Evolutionary conservation across 768 basidiomycete species (phyloP).

Genomic region (Tulasnella sp.): DNA sequence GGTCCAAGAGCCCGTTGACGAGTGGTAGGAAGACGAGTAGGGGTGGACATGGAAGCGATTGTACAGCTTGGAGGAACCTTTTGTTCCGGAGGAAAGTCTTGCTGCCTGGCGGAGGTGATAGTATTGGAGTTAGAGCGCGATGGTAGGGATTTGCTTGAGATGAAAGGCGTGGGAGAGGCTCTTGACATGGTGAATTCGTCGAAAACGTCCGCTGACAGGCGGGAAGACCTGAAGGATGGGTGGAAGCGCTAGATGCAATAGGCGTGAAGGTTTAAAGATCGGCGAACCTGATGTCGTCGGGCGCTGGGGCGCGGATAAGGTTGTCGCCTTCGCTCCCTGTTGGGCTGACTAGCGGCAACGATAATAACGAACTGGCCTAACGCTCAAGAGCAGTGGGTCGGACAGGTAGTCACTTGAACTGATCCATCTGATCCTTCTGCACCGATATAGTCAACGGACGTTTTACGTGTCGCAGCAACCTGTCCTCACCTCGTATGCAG

Average conservation of each 20-base stretch:
- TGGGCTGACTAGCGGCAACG: constrained; percentile 7
- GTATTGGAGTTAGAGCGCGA: not conserved
- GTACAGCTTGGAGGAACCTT: constrained; percentile 31
- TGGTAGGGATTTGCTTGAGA: not conserved
- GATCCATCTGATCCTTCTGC: constrained; percentile 52
- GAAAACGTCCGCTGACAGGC: constrained; percentile 4
- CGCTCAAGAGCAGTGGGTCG: constrained; percentile 18
- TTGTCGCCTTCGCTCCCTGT: not conserved
- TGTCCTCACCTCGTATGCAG: constrained; percentile 65
- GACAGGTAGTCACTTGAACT: constrained; percentile 2
- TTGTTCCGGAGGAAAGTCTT: constrained; percentile 36
- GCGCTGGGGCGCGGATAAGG: constrained; percentile 48
- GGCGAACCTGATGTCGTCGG: constrained; percentile 43
- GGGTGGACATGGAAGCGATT: constrained; percentile 30
- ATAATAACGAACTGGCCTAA: constrained; percentile 21
- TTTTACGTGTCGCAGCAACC: not conserved
- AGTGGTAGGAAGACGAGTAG: constrained; percentile 46
- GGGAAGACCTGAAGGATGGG: constrained; percentile 1
- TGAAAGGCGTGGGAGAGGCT: not conserved
- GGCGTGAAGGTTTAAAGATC: constrained; percentile 27
- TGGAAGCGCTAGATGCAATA: not conserved
- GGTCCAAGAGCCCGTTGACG: constrained; percentile 35
- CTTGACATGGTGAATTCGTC: constrained; percentile 3
- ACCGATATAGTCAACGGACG: constrained; percentile 39
- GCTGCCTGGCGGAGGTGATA: constrained; percentile 25